These are phyloP conservation scores for Akanthomyces uredinophilus DNA, from an alignment of 2,329 filamentous ascomycete genomes.

Conservation along the genomic window DNA sequence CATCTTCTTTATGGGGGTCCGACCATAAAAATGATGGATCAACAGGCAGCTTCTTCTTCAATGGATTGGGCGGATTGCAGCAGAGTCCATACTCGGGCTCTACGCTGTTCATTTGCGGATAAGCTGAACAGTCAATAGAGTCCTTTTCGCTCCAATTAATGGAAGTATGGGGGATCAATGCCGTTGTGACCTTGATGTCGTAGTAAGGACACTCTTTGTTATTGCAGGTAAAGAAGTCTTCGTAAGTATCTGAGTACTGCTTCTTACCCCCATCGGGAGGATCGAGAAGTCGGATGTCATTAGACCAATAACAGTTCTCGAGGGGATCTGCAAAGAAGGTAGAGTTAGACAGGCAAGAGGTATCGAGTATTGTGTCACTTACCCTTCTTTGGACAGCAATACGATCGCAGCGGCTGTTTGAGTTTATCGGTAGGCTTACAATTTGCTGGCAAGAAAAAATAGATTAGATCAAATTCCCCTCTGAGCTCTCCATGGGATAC, in stretches of 20 bases:
- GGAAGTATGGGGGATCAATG: not conserved
- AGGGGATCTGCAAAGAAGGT: not conserved
- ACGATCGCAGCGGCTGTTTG: not conserved
- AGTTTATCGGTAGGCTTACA: not conserved
- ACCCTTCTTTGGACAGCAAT: conserved; percentile 16
- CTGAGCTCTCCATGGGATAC: not conserved
- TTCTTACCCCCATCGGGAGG: not conserved
- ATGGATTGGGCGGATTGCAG: not conserved
- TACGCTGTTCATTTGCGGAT: conserved; percentile 12
- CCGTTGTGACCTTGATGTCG: conserved; percentile 12
- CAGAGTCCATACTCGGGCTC: conserved; percentile 4
- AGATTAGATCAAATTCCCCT: not conserved
- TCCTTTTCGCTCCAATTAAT: not conserved
- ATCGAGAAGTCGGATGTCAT: not conserved
- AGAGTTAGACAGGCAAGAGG: not conserved
- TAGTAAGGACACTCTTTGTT: conserved; percentile 1
- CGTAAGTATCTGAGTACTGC: not conserved
- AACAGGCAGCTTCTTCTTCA: not conserved
- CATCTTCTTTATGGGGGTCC: not conserved
- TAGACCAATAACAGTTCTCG: not conserved
- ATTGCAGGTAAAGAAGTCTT: not conserved
- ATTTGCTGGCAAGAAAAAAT: not conserved
- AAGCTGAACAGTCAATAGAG: not conserved
- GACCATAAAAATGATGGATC: not conserved
- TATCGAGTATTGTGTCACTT: not conserved